A percentile compares a stretch with the other conserved stretches of the same genome.
Evolutionary conservation across 768 basidiomycete species (phyloP).

Genomic region (Leccinum longicurvipes): DNA sequence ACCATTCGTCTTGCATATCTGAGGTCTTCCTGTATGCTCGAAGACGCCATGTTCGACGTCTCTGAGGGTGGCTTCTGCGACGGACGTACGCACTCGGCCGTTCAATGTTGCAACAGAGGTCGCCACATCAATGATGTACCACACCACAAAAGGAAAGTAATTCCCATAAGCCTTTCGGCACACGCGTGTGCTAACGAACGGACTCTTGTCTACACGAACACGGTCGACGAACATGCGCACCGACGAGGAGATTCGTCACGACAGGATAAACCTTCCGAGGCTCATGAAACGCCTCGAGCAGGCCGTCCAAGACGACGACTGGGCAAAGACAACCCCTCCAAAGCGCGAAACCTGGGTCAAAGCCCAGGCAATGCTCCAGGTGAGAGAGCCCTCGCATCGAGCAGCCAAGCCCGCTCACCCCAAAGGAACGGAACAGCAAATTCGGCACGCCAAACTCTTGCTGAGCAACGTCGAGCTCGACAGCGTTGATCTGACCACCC

Average conservation of each 20-base stretch:
- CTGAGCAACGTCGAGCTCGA: slow-evolving; percentile 57
- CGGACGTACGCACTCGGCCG: no score
- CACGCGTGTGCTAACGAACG: no score
- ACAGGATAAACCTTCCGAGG: slow-evolving; percentile 65
- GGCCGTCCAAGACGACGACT: slow-evolving; percentile 37
- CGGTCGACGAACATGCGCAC: slow-evolving; percentile 24
- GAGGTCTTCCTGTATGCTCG: slow-evolving; percentile 17
- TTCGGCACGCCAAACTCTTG: slow-evolving; percentile 56
- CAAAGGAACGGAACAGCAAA: slow-evolving; percentile 28
- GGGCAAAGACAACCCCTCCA: slow-evolving; percentile 28
- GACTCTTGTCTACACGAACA: no score
- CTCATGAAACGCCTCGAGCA: slow-evolving; percentile 62
- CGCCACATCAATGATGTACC: slow-evolving; percentile 12
- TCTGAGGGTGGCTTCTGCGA: not conserved
- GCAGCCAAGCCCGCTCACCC: not conserved
- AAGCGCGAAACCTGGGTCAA: slow-evolving; percentile 48
- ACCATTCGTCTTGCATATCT: slow-evolving; percentile 35
- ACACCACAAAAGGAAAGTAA: slow-evolving; percentile 16
- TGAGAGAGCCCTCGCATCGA: slow-evolving; percentile 25
- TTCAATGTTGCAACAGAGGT: not conserved
- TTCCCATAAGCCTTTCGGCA: no score
- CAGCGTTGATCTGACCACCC: slow-evolving; percentile 40
- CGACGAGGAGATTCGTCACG: slow-evolving; percentile 41
- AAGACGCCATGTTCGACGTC: slow-evolving; percentile 19
- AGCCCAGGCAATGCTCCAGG: slow-evolving; percentile 56